Conservation (phyloP, 148 eudicot genomes). For the Rhododendron molle region DNA sequence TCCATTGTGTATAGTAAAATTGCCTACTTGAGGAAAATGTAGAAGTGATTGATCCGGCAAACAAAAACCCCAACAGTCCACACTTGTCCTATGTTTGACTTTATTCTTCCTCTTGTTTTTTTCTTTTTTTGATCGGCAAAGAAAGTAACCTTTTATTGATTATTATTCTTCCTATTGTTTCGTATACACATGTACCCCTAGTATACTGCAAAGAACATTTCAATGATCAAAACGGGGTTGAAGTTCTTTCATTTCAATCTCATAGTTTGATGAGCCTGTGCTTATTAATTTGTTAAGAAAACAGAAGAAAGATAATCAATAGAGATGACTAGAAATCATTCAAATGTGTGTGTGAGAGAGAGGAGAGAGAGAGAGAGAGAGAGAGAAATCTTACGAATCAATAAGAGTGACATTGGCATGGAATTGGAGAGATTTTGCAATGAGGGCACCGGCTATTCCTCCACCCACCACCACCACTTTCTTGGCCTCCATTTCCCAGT, state of each 20-base stretch:
- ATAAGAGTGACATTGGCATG: constrained; percentile 42
- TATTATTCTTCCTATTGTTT: not conserved
- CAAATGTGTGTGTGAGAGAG: not conserved
- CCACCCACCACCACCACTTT: constrained; percentile 62
- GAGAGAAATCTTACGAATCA: constrained; percentile 41
- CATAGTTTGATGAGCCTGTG: not conserved
- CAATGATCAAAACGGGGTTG: not conserved
- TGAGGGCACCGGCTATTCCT: constrained; percentile 57
- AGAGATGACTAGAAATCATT: not conserved
- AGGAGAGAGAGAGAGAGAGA: constrained; percentile 7
- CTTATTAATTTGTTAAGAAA: not conserved
- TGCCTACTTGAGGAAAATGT: not conserved
- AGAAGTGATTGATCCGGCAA: not conserved
- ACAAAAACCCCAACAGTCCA: not conserved
- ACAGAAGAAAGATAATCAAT: not conserved
- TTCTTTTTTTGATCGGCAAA: too few relatives aligned
- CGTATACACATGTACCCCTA: not conserved
- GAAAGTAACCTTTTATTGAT: too few relatives aligned
- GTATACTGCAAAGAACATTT: not conserved
- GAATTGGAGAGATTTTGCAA: constrained; percentile 54
- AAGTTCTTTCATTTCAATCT: not conserved
- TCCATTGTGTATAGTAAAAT: too few relatives aligned
- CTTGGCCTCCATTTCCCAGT: constrained; percentile 9
- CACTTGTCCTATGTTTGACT: not conserved
- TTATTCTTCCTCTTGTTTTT: not conserved